Percentiles rank a stretch among this genome's conserved stretches.
Evolutionary conservation across 106 monocot species (phyloP).

Genomic region (Chionographis japonica): DNA sequence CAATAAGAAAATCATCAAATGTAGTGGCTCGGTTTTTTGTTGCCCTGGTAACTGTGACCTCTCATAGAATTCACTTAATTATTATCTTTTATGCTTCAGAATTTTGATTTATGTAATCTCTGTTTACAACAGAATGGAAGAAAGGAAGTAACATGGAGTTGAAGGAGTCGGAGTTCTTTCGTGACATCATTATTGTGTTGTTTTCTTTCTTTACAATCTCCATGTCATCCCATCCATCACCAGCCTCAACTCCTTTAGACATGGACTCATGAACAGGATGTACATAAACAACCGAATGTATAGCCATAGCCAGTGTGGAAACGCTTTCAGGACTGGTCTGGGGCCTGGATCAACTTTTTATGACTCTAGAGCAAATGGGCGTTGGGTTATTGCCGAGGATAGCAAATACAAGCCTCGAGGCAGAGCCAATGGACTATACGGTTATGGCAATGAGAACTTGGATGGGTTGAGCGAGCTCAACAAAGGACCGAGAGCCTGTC

Average conservation of each 20-base stretch:
- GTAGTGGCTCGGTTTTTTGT: slow-evolving; percentile 92
- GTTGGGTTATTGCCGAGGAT: slow-evolving; percentile 29
- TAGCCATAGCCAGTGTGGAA: slow-evolving; percentile 39
- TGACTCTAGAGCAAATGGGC: slow-evolving; percentile 33
- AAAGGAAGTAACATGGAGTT: slow-evolving; percentile 89
- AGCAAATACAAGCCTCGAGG: slow-evolving; percentile 48
- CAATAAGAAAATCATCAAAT: slow-evolving; percentile 56
- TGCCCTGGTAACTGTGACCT: slow-evolving; percentile 90
- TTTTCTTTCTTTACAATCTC: too few species aligned
- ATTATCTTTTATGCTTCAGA: not conserved
- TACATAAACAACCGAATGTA: slow-evolving; percentile 46
- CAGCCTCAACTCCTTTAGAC: too few species aligned
- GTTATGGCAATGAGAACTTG: slow-evolving; percentile 52
- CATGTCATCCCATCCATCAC: too few species aligned
- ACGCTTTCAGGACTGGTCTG: slow-evolving; percentile 18
- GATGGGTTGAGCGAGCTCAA: slow-evolving; percentile 66
- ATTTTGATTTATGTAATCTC: not conserved
- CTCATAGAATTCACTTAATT: too few species aligned
- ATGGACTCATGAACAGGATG: slow-evolving; percentile 47
- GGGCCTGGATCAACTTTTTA: slow-evolving; percentile 31
- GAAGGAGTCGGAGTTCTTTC: slow-evolving; percentile 91
- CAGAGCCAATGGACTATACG: slow-evolving; percentile 47
- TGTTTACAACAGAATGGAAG: slow-evolving; percentile 58
- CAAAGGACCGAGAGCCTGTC: slow-evolving; percentile 61
- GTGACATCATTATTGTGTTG: slow-evolving; percentile 90